phyloP scores from a whole-genome alignment of 306 rosid genomes.

The Cicer judaicum region DNA sequence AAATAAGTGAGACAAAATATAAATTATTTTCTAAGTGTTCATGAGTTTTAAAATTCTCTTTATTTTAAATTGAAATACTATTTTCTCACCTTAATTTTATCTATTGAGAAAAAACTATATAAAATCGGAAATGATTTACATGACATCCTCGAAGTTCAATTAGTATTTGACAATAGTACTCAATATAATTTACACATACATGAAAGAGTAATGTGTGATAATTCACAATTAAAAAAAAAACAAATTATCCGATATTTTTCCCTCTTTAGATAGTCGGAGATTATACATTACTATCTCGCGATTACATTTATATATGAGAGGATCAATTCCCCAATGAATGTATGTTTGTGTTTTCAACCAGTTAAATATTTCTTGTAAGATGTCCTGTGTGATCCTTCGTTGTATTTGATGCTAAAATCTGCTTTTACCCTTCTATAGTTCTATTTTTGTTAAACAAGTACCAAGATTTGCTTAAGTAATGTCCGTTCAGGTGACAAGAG shows the following conservation, averaged over 20 bases:
- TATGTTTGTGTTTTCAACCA: conserved; percentile 5
- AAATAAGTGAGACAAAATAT: too few relatives aligned
- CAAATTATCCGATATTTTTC: too few relatives aligned
- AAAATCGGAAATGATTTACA: conserved; percentile 40
- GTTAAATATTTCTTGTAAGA: neutral
- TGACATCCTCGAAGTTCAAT: conserved; percentile 43
- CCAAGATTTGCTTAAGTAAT: neutral
- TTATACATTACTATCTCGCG: too few relatives aligned
- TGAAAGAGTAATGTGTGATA: too few relatives aligned
- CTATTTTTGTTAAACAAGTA: neutral
- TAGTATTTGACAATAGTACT: conserved; percentile 4
- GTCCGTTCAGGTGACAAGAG: too few relatives aligned
- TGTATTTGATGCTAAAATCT: conserved; percentile 38
- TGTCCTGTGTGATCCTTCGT: conserved; percentile 3
- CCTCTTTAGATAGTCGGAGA: too few relatives aligned
- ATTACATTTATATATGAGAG: too few relatives aligned
- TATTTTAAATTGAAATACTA: too few relatives aligned
- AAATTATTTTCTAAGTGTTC: too few relatives aligned
- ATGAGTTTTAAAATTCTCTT: too few relatives aligned
- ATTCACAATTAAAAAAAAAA: too few relatives aligned
- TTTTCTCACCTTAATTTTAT: too few relatives aligned
- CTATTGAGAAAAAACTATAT: neutral
- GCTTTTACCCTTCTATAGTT: neutral
- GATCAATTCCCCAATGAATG: neutral
- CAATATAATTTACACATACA: neutral